Base-by-base conservation (phyloP, 257 asterid genomes). In the Schizonepeta tenuifolia region DNA sequence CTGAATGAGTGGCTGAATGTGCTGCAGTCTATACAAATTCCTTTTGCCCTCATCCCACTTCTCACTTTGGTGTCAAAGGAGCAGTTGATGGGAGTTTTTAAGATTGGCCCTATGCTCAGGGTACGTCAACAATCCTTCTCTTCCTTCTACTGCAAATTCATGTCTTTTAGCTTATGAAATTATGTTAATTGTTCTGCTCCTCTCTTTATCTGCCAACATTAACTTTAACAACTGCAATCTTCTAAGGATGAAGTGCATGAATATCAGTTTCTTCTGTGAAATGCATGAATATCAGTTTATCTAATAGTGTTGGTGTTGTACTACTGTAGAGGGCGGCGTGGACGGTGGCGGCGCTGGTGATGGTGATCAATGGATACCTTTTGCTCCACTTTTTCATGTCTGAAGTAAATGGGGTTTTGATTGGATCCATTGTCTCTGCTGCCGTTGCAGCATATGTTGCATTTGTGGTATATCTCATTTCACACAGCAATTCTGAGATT, bases 1-100 rank as follows among this genome's bases (percentile, higher is more conserved):
- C 78, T 95, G 73, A 95, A 95, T 51, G 98, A 95, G 83, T 95
- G 99, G 99, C 96, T 95, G 22, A 95, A 95, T 68, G 97, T 95
- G 76, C 87, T 95, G 15, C 99, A 95, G 83, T 95, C 99, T 33
- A 71, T 95, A 54, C 99, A 92, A 82, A 95, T 95, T 69, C 99
- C 99, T 40, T 95, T 95, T 53, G 99, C 99, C 0, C 96, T 95
- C 67, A 92, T 95, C 72, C 99, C 99, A 18, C 98, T 95, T 80
- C 87, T 95, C 33, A 92, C 97, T n/a, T 83, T 95, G 87, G 98
- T 95, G 81, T 79, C 99, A 9, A 92, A 95, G 86, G 97, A 95
- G 79, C 70, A 88, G 73, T 83, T 95, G 54, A 95, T 95, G 99
- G 97, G 98, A 71, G 81, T 63, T 21, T 95, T 95, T 62, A 90